Percentiles rank a stretch among this genome's conserved stretches.
phyloP scores from a whole-genome alignment of 345 rosid genomes.

The Melaleuca alternifolia region DNA sequence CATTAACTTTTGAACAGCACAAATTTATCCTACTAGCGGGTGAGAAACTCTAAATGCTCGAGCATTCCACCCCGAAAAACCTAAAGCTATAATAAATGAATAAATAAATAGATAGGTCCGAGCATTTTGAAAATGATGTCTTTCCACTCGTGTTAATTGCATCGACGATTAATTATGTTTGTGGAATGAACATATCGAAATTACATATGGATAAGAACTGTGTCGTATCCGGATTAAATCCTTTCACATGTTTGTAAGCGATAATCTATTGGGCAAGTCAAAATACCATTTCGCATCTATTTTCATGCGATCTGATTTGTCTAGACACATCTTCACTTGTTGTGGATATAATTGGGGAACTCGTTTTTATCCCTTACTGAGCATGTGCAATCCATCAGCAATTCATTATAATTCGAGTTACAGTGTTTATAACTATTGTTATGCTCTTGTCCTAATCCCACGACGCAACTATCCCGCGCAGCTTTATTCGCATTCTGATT shows the following conservation, averaged over 20 bases:
- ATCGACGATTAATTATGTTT: background rate
- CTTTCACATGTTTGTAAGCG: background rate
- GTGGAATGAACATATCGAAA: rapidly evolving
- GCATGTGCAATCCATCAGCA: background rate
- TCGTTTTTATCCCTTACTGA: too few species aligned
- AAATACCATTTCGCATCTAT: background rate
- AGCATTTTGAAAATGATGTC: background rate
- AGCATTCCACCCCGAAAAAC: too few species aligned
- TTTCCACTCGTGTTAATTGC: background rate
- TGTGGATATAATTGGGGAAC: too few species aligned
- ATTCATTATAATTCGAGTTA: background rate
- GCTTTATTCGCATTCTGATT: background rate
- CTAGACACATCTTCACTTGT: background rate
- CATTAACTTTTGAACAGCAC: background rate
- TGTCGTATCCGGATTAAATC: background rate
- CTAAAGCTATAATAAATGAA: too few species aligned
- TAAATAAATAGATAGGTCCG: background rate
- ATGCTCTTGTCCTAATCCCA: background rate
- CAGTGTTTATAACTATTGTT: background rate
- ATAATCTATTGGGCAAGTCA: rapidly evolving
- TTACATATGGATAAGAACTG: background rate
- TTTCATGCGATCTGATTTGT: background rate
- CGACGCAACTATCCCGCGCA: background rate
- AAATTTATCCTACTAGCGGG: background rate
- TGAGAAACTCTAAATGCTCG: background rate